Evolutionary conservation across 306 rosid species (phyloP), one percentile per base, ranked within the genome.

Genomic region (Senna tora): DNA sequence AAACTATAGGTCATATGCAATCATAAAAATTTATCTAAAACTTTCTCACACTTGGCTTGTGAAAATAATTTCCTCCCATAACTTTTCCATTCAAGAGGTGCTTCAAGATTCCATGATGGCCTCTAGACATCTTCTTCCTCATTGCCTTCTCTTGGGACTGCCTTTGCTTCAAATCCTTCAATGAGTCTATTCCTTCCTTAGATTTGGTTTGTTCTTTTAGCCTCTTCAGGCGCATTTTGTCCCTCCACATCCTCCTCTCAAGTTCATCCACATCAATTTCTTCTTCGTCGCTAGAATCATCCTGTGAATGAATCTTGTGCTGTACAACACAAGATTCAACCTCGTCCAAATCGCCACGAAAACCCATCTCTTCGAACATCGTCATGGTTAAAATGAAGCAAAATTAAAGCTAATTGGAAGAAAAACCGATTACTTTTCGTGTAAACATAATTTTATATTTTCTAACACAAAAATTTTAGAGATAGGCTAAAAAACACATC

Each of bases 41-140:
- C n/a, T n/a, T n/a, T n/a, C n/a, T n/a, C n/a, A n/a, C n/a, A n/a
- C n/a, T n/a, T n/a, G n/a, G n/a, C n/a, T n/a, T n/a, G n/a, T n/a
- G n/a, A n/a, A n/a, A n/a, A n/a, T n/a, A n/a, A n/a, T n/a, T n/a
- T n/a, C n/a, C n/a, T n/a, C n/a, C n/a, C n/a, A n/a, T n/a, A n/a
- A n/a, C n/a, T n/a, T n/a, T n/a, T n/a, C n/a, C n/a, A n/a, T n/a
- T n/a, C n/a, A n/a, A n/a, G n/a, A n/a, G n/a, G 68, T 87, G 87
- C 62, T 89, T 89, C 81, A 89, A 73, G 79, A 89, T 89, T 17
- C 90, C 92, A 55, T 89, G 92, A 69, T 89, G 96, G 19, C 92
- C 96, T 78, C 96, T 75, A 0, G 96, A 87, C 92, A 89, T 89
- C 86, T 87, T 89, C 81, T 89, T 89, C 89, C 92, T 87, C 78